A percentile compares a stretch with the other conserved stretches of the same genome.
Conservation (phyloP, 176 grass and related monocot species). For the Carex littledalei region DNA sequence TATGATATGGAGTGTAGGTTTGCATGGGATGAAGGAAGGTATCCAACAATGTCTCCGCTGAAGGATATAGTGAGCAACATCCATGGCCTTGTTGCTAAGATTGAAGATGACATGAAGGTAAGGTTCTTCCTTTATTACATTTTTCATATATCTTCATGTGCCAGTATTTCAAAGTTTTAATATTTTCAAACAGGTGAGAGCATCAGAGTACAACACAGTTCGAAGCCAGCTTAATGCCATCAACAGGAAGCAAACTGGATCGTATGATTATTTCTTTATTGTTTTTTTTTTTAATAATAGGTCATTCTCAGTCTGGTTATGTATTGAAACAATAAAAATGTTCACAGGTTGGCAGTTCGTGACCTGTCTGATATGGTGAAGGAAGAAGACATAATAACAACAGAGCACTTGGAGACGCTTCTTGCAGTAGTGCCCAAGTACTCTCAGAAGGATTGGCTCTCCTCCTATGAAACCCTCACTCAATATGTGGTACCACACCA, state of each 20-base stretch:
- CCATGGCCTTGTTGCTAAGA: conserved; percentile 83
- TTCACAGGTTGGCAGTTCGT: conserved; percentile 73
- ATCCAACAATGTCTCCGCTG: conserved; percentile 70
- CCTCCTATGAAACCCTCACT: conserved; percentile 76
- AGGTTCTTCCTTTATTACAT: conserved; percentile 36
- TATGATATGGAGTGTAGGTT: conserved; percentile 36
- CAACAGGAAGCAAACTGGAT: conserved; percentile 97
- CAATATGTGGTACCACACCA: conserved; percentile 82
- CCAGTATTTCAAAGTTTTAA: background rate
- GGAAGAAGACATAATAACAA: conserved; percentile 70
- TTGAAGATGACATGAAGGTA: conserved; percentile 99
- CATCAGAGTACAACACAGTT: conserved; percentile 82
- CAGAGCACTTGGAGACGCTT: conserved; percentile 94
- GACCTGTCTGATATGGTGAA: conserved; percentile 88
- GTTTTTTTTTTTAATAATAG: background rate
- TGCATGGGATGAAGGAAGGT: conserved; percentile 96
- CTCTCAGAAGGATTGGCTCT: conserved; percentile 90
- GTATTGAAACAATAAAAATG: background rate
- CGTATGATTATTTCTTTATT: conserved; percentile 32
- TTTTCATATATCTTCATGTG: background rate
- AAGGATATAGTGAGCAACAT: conserved; percentile 75
- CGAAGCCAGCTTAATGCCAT: conserved; percentile 94
- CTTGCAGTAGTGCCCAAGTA: conserved; percentile 92
- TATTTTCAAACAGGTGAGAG: conserved; percentile 43
- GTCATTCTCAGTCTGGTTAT: background rate